A percentile compares a stretch with the other conserved stretches of the same genome.
Conservation (phyloP, 257 asterid species). For the Perilla frutescens region DNA sequence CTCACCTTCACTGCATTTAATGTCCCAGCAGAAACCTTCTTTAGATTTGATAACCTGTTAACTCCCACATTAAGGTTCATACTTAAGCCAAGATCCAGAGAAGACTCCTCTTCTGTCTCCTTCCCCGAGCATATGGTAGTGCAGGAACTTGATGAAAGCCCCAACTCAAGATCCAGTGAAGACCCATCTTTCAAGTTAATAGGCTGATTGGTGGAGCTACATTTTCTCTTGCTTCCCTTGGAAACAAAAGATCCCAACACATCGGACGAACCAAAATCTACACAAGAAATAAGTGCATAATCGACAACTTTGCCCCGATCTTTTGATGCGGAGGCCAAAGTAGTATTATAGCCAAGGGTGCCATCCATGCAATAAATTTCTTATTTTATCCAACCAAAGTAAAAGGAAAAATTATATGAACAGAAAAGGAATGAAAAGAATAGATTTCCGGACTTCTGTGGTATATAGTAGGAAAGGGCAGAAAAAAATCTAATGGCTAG, state of each 20-base stretch:
- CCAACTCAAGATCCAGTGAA: constrained; percentile 56
- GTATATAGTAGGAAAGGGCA: neutral
- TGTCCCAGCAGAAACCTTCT: constrained; percentile 1
- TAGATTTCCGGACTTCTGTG: constrained; percentile 32
- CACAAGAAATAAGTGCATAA: constrained; percentile 29
- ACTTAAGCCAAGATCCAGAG: constrained; percentile 53
- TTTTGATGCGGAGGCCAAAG: constrained; percentile 39
- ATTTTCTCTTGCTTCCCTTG: constrained; percentile 54
- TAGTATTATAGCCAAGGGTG: constrained; percentile 35
- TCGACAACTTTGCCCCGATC: constrained; percentile 38
- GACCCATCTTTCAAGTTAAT: constrained; percentile 45
- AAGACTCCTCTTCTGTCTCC: constrained; percentile 49
- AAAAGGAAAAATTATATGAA: too few relatives aligned
- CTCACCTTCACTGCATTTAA: constrained; percentile 27
- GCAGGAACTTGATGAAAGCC: constrained; percentile 49
- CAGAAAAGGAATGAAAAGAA: too few relatives aligned
- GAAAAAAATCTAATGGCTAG: too few relatives aligned
- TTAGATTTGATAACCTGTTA: constrained; percentile 22
- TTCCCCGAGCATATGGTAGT: constrained; percentile 46
- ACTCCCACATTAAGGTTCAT: constrained; percentile 41
- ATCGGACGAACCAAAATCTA: constrained; percentile 37
- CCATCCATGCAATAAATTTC: constrained; percentile 56
- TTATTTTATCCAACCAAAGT: neutral
- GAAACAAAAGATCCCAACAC: constrained; percentile 22
- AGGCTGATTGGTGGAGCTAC: constrained; percentile 27